phyloP scores from a whole-genome alignment of 345 rosid species.

The Linum trigynum region DNA sequence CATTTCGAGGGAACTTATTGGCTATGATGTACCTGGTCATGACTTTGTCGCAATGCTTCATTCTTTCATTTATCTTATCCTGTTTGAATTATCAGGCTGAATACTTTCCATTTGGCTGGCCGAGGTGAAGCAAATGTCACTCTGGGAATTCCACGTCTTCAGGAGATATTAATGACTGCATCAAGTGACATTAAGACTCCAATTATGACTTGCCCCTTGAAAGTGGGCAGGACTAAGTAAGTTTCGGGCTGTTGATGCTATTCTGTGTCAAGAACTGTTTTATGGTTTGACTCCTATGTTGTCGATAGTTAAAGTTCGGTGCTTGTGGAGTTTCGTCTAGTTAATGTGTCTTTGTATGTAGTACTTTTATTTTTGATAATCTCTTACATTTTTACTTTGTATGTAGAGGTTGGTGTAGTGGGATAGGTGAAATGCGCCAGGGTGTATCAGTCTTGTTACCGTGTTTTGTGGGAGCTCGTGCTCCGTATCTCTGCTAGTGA shows the following conservation, averaged over 20 bases:
- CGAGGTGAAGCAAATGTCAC: slow-evolving; percentile 99
- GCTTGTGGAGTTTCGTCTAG: no score
- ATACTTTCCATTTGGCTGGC: slow-evolving; percentile 99
- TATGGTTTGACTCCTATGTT: neutral
- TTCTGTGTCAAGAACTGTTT: neutral
- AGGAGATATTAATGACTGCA: slow-evolving; percentile 94
- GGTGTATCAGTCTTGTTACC: no score
- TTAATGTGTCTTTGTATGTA: no score
- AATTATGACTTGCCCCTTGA: slow-evolving; percentile 86
- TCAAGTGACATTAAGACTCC: slow-evolving; percentile 75
- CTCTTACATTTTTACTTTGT: no score
- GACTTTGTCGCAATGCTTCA: neutral
- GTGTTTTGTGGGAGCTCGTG: no score
- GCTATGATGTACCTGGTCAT: neutral
- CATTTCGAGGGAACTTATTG: neutral
- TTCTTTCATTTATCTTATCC: neutral
- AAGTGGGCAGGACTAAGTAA: slow-evolving; percentile 54
- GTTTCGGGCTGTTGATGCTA: slow-evolving; percentile 12
- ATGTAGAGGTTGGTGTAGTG: no score
- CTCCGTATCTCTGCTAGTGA: no score
- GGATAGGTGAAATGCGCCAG: no score
- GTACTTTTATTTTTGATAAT: no score
- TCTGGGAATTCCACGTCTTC: slow-evolving; percentile 91
- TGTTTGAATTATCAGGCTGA: slow-evolving; percentile 43
- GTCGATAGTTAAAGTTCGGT: no score